Base-by-base conservation (phyloP, 345 rosid species). In the Hypericum perforatum region DNA sequence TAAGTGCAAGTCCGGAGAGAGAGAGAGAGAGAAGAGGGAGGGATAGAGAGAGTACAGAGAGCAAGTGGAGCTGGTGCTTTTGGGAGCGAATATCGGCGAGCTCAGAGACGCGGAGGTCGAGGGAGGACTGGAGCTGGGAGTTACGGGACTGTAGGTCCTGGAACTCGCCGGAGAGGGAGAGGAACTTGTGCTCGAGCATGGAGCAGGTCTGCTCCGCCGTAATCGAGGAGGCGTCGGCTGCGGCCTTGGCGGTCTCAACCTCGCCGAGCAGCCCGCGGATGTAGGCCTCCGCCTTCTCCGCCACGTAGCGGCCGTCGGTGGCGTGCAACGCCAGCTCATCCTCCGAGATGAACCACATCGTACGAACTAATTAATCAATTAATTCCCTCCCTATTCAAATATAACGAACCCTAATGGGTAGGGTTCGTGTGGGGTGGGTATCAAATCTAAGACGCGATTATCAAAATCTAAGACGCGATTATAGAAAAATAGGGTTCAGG, bases 121-220 rank as follows among this genome's bases (percentile, higher is more conserved):
- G 66, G 32, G 88, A 87, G 10, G 84, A 80, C 70, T 80, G 90
- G 15, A 92, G 85, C 59, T 73, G 82, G 0, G 80, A 63, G 38
- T 76, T 75, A 38, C 74, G 77, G 37, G 96, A 72, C 65, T 88
- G 88, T 2, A 88, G 78, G 40, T 69, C 63, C 3, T 82, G 66
- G 71, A 72, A 78, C 45, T 88, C 95, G 43, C 69, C 61, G 11
- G 90, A 70, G 8, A 92, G 77, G 11, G 95, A 78, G 54, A 85
- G 71, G 66, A 76, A 85, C 82, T 88, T 92, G 76, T 92, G 95
- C 79, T 92, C 98, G 13, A 88, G 91, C 58, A 92, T 76, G 43
- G 96, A 78, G 69, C 95, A 92, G 13, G 94, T 85, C 62, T 92
- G 98, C 77, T 92, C 98, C 52, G 95, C 96, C 43, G 96, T 87